Evolutionary conservation across 495 filamentous ascomycete species (phyloP).

Genomic region (Lichenothelia convexa): DNA sequence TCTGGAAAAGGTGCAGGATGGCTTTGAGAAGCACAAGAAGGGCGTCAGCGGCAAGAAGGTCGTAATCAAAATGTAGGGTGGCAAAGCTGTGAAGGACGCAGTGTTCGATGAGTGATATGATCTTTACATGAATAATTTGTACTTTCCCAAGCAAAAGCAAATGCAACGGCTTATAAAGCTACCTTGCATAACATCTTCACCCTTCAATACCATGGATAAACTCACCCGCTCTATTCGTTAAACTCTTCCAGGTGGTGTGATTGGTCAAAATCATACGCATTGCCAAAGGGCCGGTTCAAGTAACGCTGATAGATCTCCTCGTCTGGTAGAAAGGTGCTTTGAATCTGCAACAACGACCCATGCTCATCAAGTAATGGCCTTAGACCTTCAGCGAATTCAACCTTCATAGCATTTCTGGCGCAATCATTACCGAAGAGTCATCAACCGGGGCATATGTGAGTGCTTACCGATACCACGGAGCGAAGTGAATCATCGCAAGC

Average conservation of each 20-base stretch:
- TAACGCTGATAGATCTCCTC: constrained; percentile 8
- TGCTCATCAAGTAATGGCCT: constrained; percentile 12
- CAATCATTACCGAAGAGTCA: no score
- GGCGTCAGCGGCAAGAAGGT: constrained; percentile 20
- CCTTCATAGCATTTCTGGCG: constrained; percentile 28
- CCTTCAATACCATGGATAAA: no score
- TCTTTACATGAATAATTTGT: no score
- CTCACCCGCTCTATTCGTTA: no score
- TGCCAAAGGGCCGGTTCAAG: constrained; percentile 10
- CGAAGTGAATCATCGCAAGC: constrained; percentile 35
- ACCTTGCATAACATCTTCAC: no score
- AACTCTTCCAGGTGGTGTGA: constrained; percentile 1
- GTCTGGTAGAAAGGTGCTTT: constrained; percentile 2
- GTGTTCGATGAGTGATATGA: no score
- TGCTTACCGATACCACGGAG: neutral
- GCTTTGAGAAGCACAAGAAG: constrained; percentile 14
- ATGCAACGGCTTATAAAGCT: no score
- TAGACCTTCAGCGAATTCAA: constrained; percentile 30
- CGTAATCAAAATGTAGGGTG: constrained; percentile 16
- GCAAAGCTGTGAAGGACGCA: no score
- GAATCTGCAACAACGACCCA: constrained; percentile 5
- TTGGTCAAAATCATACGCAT: constrained; percentile 12
- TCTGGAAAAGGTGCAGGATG: constrained; percentile 17
- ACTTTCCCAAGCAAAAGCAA: no score
- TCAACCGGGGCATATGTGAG: no score